These are phyloP conservation scores for Aureoboletus auriporus DNA, from an alignment of 768 basidiomycete species.

Conservation along the genomic window DNA sequence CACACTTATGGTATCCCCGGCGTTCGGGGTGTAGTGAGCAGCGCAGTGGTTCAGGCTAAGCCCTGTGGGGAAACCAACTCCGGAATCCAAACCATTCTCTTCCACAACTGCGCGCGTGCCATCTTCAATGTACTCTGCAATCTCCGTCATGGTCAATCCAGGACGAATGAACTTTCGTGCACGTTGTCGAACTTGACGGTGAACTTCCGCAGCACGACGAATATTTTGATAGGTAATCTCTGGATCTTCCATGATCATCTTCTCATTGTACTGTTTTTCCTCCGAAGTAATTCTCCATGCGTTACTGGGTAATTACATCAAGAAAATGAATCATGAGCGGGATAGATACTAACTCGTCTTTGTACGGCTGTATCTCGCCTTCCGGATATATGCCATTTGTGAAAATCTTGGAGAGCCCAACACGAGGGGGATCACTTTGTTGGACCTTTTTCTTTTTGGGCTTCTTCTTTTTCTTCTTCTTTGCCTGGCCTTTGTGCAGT, in stretches of 20 bases:
- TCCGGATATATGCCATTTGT: constrained; percentile 83
- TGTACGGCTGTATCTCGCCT: constrained; percentile 89
- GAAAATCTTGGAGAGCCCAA: constrained; percentile 87
- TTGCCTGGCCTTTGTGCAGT: constrained; percentile 51
- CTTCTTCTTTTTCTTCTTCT: constrained; percentile 95
- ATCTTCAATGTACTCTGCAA: constrained; percentile 90
- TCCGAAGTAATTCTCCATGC: constrained; percentile 85
- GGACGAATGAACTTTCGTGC: constrained; percentile 83
- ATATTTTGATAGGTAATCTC: constrained; percentile 85
- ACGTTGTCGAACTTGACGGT: constrained; percentile 83
- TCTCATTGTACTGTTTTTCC: constrained; percentile 84
- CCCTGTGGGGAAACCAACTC: constrained; percentile 96
- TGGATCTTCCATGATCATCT: constrained; percentile 72
- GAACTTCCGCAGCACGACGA: constrained; percentile 91
- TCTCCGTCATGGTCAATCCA: constrained; percentile 92
- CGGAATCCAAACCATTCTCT: constrained; percentile 78
- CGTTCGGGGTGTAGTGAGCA: constrained; percentile 95
- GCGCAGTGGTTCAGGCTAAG: constrained; percentile 92
- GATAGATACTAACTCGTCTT: constrained; percentile 69
- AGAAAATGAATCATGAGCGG: neutral
- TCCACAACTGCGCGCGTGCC: constrained; percentile 89
- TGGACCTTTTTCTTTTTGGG: constrained; percentile 77
- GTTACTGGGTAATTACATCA: constrained; percentile 52
- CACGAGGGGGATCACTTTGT: constrained; percentile 89
- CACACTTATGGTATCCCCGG: constrained; percentile 81